Evolutionary conservation across 805 yeast species (phyloP).

Genomic region (Pichia thaimueangensis): DNA sequence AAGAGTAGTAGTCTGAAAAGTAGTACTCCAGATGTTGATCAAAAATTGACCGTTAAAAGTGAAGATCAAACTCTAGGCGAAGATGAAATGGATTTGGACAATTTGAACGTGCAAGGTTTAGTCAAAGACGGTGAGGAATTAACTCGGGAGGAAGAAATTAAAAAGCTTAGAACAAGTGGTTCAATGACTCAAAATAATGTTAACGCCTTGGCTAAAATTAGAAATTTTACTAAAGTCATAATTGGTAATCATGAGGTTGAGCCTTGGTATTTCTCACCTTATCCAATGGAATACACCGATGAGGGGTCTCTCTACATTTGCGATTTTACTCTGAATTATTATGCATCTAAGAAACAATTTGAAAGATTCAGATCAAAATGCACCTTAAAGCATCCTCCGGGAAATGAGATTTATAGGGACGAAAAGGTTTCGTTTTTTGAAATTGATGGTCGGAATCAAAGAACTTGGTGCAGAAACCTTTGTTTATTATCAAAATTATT

Average conservation of each 20-base stretch:
- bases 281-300: constrained; percentile 91
- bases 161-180: constrained; percentile 88
- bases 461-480: constrained; percentile 95
- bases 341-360: constrained; percentile 84
- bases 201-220: constrained; percentile 81
- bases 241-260: constrained; percentile 90
- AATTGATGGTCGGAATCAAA: constrained; percentile 91
- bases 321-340: constrained; percentile 84
- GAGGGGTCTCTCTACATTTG: constrained; percentile 78
- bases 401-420: constrained; percentile 94
- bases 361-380: constrained; percentile 86
- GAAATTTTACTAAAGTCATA: constrained; percentile 71
- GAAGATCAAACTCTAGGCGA: constrained; percentile 23
- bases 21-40: constrained; percentile 15
- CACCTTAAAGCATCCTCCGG: constrained; percentile 93
- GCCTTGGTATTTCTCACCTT: constrained; percentile 98
- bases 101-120: constrained; percentile 79
- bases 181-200: constrained; percentile 88
- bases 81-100: constrained; percentile 80
- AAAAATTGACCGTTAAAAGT: constrained; percentile 5
- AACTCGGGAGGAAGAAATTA: constrained; percentile 86
- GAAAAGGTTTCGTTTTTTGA: constrained; percentile 92
- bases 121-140: constrained; percentile 59
- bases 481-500: constrained; percentile 87
- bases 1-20: constrained; percentile 20